phyloP scores from a whole-genome alignment of 108 stramenopile genomes.

The Hondaea fermentalgiana region DNA sequence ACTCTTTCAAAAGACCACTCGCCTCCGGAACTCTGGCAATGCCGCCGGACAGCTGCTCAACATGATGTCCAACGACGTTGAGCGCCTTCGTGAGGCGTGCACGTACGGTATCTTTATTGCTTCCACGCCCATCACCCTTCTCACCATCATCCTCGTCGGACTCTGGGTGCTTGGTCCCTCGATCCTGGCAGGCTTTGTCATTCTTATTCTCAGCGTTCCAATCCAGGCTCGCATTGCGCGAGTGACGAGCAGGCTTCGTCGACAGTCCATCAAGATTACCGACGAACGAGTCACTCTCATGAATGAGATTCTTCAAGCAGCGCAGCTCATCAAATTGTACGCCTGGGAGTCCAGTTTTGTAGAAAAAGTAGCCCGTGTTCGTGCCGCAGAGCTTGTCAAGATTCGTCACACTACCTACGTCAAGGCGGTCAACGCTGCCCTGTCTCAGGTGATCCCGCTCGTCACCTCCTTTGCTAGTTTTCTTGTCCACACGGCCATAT shows the following conservation, averaged over 20 bases:
- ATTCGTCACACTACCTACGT: background rate
- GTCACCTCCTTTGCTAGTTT: background rate
- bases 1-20: background rate
- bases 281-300: slow-evolving; percentile 17
- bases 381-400: background rate
- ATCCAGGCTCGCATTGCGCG: background rate
- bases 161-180: background rate
- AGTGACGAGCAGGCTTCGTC: background rate
- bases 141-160: background rate
- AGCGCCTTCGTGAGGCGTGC: background rate
- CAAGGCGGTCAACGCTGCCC: background rate
- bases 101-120: background rate
- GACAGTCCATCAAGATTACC: background rate
- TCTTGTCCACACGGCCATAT: background rate
- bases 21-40: background rate
- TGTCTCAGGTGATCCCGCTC: background rate
- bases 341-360: slow-evolving; percentile 28
- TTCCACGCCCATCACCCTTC: background rate
- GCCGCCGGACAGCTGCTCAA: background rate
- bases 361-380: slow-evolving; percentile 1
- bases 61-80: background rate
- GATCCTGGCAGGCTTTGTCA: background rate
- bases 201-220: background rate
- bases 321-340: slow-evolving; percentile 31
- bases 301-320: slow-evolving; percentile 21